Evolutionary conservation across 2,329 filamentous ascomycete species (phyloP).

Genomic region (Diplodia scrobiculata): DNA sequence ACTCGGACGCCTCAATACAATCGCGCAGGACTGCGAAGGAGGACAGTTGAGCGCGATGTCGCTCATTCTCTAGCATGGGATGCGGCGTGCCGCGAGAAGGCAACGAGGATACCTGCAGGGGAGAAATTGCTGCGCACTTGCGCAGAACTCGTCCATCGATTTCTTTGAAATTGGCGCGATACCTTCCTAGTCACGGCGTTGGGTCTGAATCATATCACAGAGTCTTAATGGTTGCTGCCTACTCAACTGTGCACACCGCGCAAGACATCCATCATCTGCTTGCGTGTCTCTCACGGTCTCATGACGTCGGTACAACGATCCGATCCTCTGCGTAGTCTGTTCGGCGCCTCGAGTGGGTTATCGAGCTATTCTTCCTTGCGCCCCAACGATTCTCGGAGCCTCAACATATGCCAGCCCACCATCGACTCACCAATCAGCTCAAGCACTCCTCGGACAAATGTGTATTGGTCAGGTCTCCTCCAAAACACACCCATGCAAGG

Average conservation of each 20-base stretch:
- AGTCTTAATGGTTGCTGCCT: slow-evolving; percentile 7
- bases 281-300: background rate
- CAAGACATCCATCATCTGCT: background rate
- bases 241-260: background rate
- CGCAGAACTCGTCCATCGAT: background rate
- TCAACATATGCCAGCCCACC: background rate
- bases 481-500: background rate
- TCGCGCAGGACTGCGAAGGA: slow-evolving; percentile 3
- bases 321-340: background rate
- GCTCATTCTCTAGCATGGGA: background rate
- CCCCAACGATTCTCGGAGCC: background rate
- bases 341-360: background rate
- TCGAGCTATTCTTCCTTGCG: background rate
- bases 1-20: background rate
- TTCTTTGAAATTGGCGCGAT: background rate
- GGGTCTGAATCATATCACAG: background rate
- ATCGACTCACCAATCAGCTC: background rate
- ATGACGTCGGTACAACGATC: background rate
- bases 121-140: slow-evolving; percentile 10
- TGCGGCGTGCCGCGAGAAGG: background rate
- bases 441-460: background rate
- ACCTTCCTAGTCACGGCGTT: background rate
- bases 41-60: background rate
- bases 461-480: background rate
- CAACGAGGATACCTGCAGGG: slow-evolving; percentile 1